Percentiles rank a stretch among this genome's conserved stretches.
Conservation (phyloP, 352 stramenopile species). For the Globisporangium lucens region DNA sequence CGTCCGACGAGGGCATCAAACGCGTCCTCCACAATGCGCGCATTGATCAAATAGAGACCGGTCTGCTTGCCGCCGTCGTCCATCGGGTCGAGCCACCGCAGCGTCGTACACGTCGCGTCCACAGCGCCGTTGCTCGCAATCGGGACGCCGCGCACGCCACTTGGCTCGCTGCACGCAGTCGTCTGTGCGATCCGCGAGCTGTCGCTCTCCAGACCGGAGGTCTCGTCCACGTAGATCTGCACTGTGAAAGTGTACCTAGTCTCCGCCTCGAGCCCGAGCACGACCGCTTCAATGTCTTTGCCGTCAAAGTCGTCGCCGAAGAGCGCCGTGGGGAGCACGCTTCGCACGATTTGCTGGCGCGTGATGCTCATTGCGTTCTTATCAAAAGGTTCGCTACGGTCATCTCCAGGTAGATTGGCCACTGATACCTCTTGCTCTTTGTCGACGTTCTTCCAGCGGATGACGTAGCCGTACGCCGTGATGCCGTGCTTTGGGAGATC, state of each 20-base stretch:
- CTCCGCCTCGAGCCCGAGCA: constrained; percentile 48
- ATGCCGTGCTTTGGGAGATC: constrained; percentile 59
- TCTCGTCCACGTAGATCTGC: constrained; percentile 61
- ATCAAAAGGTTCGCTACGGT: background rate
- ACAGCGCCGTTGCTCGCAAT: constrained; percentile 9
- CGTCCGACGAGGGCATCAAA: constrained; percentile 17
- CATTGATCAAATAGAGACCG: constrained; percentile 37
- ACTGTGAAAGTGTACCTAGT: constrained; percentile 70
- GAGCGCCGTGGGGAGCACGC: constrained; percentile 50
- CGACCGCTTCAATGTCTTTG: constrained; percentile 61
- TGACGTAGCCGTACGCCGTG: constrained; percentile 62
- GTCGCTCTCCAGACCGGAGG: constrained; percentile 46
- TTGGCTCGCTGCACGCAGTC: constrained; percentile 34
- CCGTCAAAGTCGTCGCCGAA: constrained; percentile 81
- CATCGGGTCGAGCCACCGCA: constrained; percentile 54
- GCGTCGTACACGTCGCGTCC: constrained; percentile 30
- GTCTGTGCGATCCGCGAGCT: constrained; percentile 46
- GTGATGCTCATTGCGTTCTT: constrained; percentile 48
- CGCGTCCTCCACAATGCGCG: constrained; percentile 15
- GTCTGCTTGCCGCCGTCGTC: constrained; percentile 59
- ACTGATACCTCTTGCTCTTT: background rate
- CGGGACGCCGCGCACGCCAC: constrained; percentile 39
- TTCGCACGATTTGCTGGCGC: constrained; percentile 45
- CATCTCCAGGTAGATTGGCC: background rate
- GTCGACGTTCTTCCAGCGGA: constrained; percentile 43